Evolutionary conservation across 805 yeast species (phyloP), one percentile per base, ranked within the genome.

Genomic region (Candida sakaeoensis): DNA sequence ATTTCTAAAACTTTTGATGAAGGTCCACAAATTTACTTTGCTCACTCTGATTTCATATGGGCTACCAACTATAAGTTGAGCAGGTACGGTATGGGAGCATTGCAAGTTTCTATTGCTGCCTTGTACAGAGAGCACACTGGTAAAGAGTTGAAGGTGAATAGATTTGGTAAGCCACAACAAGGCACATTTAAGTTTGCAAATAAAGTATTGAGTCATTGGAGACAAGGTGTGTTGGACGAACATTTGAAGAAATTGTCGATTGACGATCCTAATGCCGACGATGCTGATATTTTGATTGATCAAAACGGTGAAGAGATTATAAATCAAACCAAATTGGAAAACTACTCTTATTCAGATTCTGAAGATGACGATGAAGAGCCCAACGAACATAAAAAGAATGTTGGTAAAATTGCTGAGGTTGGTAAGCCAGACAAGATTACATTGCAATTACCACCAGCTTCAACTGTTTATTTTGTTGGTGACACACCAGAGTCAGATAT

Each of bases 41-140:
- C 95, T 30, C 95, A 88, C 60, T 84, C 91, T 15, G 96, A 88
- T 63, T 84, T 88, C 53, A 86, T 88, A 40, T 88, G 96, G 96
- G 91, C 95, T 9, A 85, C 96, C 3, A 85, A 87, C 61, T 87
- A 85, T 57, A 78, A 77, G 51, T 69, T 85, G 46, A 79, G 88
- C 13, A 73, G 96, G 57, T 86, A 88, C 57, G 96, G 96, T 45
- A 89, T 88, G 95, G 96, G 96, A 44, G 96, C 96, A 3, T 70
- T 88, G 48, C 95, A 87, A 60, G 89, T 85, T 28, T 83, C 95
- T 15, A 80, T 87, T 54, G 89, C 90, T 41, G 93, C 95, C 0
- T 69, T 88, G 43, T 88, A 80, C 63, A 76, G 81, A 57, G 95
- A 86, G 53, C 88, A 83, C 54, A 86, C 96, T 2, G 95, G 95